Base-by-base conservation (phyloP, 2,329 filamentous ascomycete species). In the Alternaria triticina region DNA sequence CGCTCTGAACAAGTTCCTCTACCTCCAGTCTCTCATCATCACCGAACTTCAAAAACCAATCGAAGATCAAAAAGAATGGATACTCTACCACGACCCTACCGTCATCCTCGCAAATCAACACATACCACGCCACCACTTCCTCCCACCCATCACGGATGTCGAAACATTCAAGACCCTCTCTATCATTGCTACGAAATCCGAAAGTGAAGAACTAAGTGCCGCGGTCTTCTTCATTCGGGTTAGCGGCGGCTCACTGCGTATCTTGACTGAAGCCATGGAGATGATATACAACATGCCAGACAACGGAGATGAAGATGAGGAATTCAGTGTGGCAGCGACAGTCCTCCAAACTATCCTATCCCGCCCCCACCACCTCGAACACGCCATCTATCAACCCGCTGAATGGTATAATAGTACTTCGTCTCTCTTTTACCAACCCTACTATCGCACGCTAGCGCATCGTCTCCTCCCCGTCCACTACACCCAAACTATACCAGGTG, bases 271-370 rank as follows among this genome's bases (percentile, higher is more conserved):
- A 64, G 22, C 74, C 64, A 69, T 72, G 69, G 30, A 54, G 71
- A 30, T 56, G 62, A 11, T 63, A 66, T 36, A 59, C 76, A 28
- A 64, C 66, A 25, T 84, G 47, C 81, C 81, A 1, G 15, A 51
- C 9, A 23, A 8, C 20, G 36, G 17, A 20, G 54, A 62, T 6
- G 13, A 20, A 15, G 20, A 64, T 13, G 33, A 36, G 33, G 33
- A 36, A 36, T 36, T 8, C 1, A n/a, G 1, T 8, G 15, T 36
- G 7, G 7, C 4, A 36, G 33, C 33, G 33, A 36, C 33, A 4
- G 84, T 83, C 3, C 84, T 86, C 3, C 66, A 75, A 20, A 83
- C 82, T 0, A 74, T 74, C 15, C 54, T 71, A 6, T 20, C n/a
- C 22, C 20, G 13, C 4, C 45, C 51, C 1, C 20, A 36, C n/a